These are phyloP conservation scores for Stagonosporopsis rhizophila DNA, from an alignment of 2,329 filamentous ascomycete species.

Conservation along the genomic window DNA sequence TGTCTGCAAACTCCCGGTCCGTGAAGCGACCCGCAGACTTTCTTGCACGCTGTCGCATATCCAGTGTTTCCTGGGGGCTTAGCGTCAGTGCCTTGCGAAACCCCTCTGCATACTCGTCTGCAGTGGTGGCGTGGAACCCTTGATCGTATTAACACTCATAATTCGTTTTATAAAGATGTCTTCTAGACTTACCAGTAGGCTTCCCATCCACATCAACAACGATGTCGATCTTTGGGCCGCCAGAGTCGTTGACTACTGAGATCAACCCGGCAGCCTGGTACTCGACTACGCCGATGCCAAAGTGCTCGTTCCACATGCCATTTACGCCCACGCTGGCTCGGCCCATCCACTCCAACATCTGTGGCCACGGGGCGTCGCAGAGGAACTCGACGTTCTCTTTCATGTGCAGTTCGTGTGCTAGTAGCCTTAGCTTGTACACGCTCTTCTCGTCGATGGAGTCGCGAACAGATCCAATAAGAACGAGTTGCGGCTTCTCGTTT, in stretches of 20 bases:
- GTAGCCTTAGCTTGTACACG: constrained; percentile 86
- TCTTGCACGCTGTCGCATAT: constrained; percentile 77
- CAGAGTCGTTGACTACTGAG: constrained; percentile 89
- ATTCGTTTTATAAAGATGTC: neutral
- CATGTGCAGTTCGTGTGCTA: constrained; percentile 82
- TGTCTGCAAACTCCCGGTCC: constrained; percentile 80
- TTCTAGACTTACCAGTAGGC: constrained; percentile 69
- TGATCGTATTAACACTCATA: constrained; percentile 14
- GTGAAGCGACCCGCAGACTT: constrained; percentile 84
- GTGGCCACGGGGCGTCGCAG: constrained; percentile 86
- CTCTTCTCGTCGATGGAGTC: constrained; percentile 78
- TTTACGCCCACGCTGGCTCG: constrained; percentile 87
- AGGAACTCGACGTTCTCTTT: constrained; percentile 86
- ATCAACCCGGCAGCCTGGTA: constrained; percentile 96
- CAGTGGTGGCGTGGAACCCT: constrained; percentile 86
- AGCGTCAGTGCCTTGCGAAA: constrained; percentile 80
- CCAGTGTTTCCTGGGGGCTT: constrained; percentile 68
- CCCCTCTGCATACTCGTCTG: constrained; percentile 78
- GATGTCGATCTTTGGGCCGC: constrained; percentile 92
- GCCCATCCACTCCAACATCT: constrained; percentile 80
- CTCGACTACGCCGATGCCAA: constrained; percentile 97
- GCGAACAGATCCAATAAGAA: constrained; percentile 91
- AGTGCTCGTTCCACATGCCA: constrained; percentile 99
- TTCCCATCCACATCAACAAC: constrained; percentile 80
- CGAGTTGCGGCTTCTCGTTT: constrained; percentile 67